A percentile compares a stretch with the other conserved stretches of the same genome.
phyloP scores from a whole-genome alignment of 345 rosid species.

The Gossypium herbaceum region DNA sequence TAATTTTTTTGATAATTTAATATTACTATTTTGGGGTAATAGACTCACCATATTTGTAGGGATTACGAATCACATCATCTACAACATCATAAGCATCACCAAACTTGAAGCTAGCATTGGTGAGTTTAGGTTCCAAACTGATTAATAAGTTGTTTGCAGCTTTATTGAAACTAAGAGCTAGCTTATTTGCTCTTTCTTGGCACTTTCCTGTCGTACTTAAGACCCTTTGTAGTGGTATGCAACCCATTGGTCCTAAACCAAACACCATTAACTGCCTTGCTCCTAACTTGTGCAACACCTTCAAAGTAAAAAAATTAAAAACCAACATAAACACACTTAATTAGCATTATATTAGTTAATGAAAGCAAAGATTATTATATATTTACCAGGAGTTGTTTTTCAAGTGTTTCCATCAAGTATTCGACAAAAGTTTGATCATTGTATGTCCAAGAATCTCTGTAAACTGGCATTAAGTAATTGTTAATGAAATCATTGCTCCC shows the following conservation, averaged over 20 bases:
- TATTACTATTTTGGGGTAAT: not conserved
- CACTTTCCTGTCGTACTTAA: conserved; percentile 59
- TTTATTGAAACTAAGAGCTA: conserved; percentile 63
- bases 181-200: conserved; percentile 63
- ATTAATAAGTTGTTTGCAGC: conserved; percentile 46
- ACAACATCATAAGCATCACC: conserved; percentile 92
- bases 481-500: conserved; percentile 99
- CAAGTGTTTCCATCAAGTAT: conserved; percentile 72
- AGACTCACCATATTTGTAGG: conserved; percentile 58
- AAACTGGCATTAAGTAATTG: conserved; percentile 90
- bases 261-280: conserved; percentile 76
- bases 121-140: conserved; percentile 35
- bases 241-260: conserved; percentile 95
- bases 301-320: not conserved
- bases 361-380: not conserved
- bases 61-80: conserved; percentile 62
- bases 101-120: conserved; percentile 54
- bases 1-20: too few species aligned
- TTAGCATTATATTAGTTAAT: not conserved
- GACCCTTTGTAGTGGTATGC: conserved; percentile 95
- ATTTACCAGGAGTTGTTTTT: conserved; percentile 55
- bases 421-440: conserved; percentile 59
- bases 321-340: not conserved
- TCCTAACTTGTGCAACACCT: conserved; percentile 63
- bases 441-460: conserved; percentile 83